phyloP scores from a whole-genome alignment of 495 filamentous ascomycete genomes.

The Xylaria intraflava region DNA sequence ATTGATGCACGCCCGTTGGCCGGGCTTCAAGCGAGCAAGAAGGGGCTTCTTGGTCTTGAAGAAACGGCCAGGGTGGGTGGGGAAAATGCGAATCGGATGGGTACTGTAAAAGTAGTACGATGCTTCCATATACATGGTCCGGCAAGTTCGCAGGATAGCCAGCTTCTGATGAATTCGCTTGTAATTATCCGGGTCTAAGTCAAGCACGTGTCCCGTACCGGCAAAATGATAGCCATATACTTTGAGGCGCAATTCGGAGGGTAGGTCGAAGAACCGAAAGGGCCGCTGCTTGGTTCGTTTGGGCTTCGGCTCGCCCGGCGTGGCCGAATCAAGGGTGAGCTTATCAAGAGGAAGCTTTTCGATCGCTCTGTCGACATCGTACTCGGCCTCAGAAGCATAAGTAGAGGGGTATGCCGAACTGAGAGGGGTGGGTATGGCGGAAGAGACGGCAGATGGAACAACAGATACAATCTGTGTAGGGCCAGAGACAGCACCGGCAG shows the following conservation, averaged over 20 bases:
- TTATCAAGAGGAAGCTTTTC: constrained; percentile 26
- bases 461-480: constrained; percentile 23
- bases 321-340: constrained; percentile 24
- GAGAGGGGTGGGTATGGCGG: constrained; percentile 26
- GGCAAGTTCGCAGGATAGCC: constrained; percentile 55
- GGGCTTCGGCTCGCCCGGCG: constrained; percentile 9
- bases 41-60: constrained; percentile 57
- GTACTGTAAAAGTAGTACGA: constrained; percentile 66
- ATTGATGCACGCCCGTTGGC: constrained; percentile 59
- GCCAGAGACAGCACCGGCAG: constrained; percentile 10
- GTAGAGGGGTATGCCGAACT: constrained; percentile 38
- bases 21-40: constrained; percentile 56
- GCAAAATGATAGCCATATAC: constrained; percentile 61
- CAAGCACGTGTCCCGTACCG: constrained; percentile 49
- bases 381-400: constrained; percentile 40
- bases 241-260: constrained; percentile 65
- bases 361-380: constrained; percentile 24
- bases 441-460: constrained; percentile 17
- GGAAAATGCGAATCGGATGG: constrained; percentile 73
- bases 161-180: constrained; percentile 50
- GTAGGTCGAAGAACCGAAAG: constrained; percentile 73
- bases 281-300: constrained; percentile 28
- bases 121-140: constrained; percentile 63
- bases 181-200: constrained; percentile 63
- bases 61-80: constrained; percentile 60